Base-by-base conservation (phyloP, 371 early-diverging fungal genomes). In the Rhizopus microsporus region DNA sequence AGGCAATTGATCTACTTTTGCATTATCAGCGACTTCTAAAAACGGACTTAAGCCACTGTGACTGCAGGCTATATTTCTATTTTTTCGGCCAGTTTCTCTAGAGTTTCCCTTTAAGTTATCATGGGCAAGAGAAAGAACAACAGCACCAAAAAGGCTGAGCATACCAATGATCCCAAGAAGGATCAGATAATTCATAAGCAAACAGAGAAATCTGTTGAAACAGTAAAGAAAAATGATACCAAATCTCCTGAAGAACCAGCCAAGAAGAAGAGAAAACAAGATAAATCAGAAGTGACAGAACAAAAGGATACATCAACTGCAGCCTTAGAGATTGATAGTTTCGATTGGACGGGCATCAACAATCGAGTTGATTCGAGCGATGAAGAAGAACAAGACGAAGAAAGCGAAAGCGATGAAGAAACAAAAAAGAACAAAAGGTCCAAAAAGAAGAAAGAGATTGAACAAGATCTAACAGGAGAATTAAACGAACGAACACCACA, bases 341-440 rank as follows among this genome's bases (percentile, higher is more conserved):
- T 87, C 66, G 81, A 84, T 63, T 88, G 88, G 88, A 74, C 82
- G 33, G 86, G 84, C 56, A 62, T 67, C 6, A 58, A 67, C 32
- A 67, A 58, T 37, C 31, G 62, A 47, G 69, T 77, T 67, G 64
- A 62, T 51, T 71, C 64, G 54, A 67, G 61, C 40, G 69, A 70
- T 32, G 69, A 68, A 51, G 62, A 72, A 52, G 54, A 62, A 5
- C 58, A 65, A 13, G 67, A 69, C 10, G 74, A 71, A 10, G 63
- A 68, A 23, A 84, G 77, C 2, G 77, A 77, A 13, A 79, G 75
- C 13, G 60, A 54, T 16, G 77, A 80, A 7, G 72, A 72, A 15
- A 57, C 43, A 39, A 52, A 37, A 60, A 69, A 62, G 40, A 68
- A 75, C 34, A 79, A 77, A 54, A 84, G 83, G 63, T 74, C 69